phyloP scores from a whole-genome alignment of 768 basidiomycete genomes.

The Austroboletus festivus region DNA sequence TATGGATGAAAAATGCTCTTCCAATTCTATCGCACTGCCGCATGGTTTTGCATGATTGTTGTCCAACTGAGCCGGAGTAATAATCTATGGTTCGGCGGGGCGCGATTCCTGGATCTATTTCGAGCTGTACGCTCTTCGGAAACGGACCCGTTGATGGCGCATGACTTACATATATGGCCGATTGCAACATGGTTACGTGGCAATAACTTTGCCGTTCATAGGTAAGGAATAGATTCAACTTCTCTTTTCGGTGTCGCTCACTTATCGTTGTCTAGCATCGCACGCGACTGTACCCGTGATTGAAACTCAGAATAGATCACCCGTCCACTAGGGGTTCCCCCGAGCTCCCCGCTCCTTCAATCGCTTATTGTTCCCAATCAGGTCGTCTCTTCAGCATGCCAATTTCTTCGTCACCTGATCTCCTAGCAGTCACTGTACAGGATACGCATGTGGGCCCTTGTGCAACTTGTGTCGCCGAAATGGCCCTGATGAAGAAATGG shows the following conservation, averaged over 20 bases:
- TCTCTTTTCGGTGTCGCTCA: background rate
- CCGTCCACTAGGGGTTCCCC: background rate
- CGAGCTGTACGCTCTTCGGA: background rate
- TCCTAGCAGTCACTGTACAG: background rate
- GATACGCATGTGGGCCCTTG: constrained; percentile 1
- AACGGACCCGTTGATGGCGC: background rate
- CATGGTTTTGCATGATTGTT: background rate
- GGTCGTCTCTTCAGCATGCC: background rate
- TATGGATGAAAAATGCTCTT: background rate
- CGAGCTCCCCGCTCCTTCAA: background rate
- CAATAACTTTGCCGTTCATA: background rate
- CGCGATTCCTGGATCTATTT: background rate
- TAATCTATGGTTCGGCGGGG: background rate
- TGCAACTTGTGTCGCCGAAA: background rate
- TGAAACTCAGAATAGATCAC: background rate
- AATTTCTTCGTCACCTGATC: background rate
- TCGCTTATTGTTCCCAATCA: background rate
- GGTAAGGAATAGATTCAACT: background rate
- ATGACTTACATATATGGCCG: background rate
- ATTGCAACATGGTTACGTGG: constrained; percentile 1
- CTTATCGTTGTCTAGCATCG: background rate
- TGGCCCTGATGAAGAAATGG: background rate
- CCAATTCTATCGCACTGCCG: background rate
- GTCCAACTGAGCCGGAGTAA: background rate
- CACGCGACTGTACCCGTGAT: constrained; percentile 1